These are phyloP conservation scores for Pseudogymnoascus sp. DNA, from an alignment of 2,329 filamentous ascomycete genomes.

Conservation along the genomic window DNA sequence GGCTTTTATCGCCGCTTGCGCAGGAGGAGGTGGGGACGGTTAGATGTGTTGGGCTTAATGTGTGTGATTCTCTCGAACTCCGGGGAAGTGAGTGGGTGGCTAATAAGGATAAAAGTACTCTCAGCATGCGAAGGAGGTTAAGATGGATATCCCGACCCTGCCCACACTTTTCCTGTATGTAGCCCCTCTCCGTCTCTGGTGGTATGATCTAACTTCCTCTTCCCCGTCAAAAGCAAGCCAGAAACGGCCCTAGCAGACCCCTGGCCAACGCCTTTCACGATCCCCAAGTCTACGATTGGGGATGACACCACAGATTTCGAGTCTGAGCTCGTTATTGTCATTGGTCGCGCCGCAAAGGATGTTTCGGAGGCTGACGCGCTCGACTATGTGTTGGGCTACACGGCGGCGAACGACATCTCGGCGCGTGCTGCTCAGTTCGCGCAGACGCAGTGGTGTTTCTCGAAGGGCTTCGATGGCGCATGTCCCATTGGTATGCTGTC, in stretches of 20 bases:
- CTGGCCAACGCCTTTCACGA: constrained; percentile 31
- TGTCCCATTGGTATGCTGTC: constrained; percentile 34
- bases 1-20: constrained; percentile 36
- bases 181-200: not conserved
- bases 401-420: constrained; percentile 48
- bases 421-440: constrained; percentile 42
- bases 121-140: constrained; percentile 38
- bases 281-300: constrained; percentile 38
- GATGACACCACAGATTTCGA: constrained; percentile 41
- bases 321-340: constrained; percentile 42
- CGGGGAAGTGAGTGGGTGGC: not conserved
- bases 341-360: constrained; percentile 39
- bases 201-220: not conserved
- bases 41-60: constrained; percentile 44
- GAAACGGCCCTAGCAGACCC: constrained; percentile 8
- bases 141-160: constrained; percentile 34
- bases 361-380: constrained; percentile 39
- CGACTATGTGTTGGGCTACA: constrained; percentile 48
- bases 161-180: constrained; percentile 30
- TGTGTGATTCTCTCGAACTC: constrained; percentile 19
- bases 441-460: constrained; percentile 42
- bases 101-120: constrained; percentile 29
- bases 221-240: constrained; percentile 16
- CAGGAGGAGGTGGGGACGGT: constrained; percentile 38
- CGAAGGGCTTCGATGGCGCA: constrained; percentile 42